A percentile compares a stretch with the other conserved stretches of the same genome.
Evolutionary conservation across 179 eudicot genomes (phyloP).

Genomic region (Sideroxylon spinosum): DNA sequence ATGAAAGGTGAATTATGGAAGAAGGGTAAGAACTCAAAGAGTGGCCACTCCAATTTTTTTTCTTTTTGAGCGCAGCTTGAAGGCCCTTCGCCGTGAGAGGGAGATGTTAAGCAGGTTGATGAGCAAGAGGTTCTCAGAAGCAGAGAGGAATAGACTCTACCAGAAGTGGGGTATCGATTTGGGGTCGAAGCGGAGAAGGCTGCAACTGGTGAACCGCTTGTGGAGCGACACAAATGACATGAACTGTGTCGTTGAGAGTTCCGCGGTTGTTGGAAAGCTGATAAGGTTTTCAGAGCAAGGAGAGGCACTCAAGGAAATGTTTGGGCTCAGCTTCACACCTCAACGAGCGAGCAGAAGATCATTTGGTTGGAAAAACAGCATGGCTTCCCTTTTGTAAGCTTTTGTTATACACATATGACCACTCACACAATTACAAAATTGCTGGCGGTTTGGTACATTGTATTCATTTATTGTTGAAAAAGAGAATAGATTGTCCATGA

Average conservation of each 20-base stretch:
- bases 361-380: constrained; percentile 49
- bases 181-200: constrained; percentile 59
- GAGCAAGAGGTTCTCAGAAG: constrained; percentile 48
- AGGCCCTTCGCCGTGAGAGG: constrained; percentile 62
- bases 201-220: constrained; percentile 51
- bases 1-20: background rate
- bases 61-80: constrained; percentile 41
- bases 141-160: constrained; percentile 60
- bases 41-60: background rate
- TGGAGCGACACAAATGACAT: constrained; percentile 54
- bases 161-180: constrained; percentile 54
- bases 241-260: constrained; percentile 49
- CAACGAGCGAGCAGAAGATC: constrained; percentile 47
- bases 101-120: constrained; percentile 60
- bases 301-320: constrained; percentile 62
- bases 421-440: background rate
- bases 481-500: too few relatives aligned
- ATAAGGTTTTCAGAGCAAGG: constrained; percentile 66
- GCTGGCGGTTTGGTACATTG: too few relatives aligned
- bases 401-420: background rate
- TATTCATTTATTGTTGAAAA: too few relatives aligned
- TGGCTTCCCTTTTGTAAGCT: constrained; percentile 27
- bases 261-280: constrained; percentile 56
- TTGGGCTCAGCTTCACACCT: constrained; percentile 74
- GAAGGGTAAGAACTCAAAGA: background rate